Conservation (phyloP, 805 yeast species). For the Candida silvicultrix region DNA sequence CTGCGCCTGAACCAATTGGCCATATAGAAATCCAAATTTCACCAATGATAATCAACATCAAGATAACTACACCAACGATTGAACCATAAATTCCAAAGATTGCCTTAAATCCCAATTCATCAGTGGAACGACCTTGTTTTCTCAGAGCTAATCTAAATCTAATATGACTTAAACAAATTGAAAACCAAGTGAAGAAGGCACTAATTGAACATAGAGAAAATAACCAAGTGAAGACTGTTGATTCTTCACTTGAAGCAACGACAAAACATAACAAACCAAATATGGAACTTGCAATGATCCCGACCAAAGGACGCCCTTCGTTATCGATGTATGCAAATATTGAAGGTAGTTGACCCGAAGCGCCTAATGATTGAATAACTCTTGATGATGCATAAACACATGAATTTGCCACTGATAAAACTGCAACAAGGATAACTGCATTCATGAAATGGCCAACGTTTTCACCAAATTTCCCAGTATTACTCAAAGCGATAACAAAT, state of each 20-base stretch:
- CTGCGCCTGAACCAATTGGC: constrained; percentile 41
- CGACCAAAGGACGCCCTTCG: constrained; percentile 62
- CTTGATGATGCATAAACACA: constrained; percentile 66
- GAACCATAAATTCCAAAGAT: constrained; percentile 69
- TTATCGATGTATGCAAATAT: constrained; percentile 57
- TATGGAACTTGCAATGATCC: constrained; percentile 40
- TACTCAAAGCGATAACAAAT: constrained; percentile 63
- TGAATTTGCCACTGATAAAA: constrained; percentile 68
- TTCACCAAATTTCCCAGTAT: constrained; percentile 54
- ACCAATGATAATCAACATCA: constrained; percentile 55
- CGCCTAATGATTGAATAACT: constrained; percentile 57
- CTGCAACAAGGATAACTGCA: constrained; percentile 61
- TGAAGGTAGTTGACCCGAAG: constrained; percentile 56
- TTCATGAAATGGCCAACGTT: constrained; percentile 61
- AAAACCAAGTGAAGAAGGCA: constrained; percentile 57
- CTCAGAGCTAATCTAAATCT: constrained; percentile 58
- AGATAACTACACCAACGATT: constrained; percentile 48
- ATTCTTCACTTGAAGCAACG: constrained; percentile 45
- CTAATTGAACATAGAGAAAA: constrained; percentile 56
- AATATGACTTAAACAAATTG: constrained; percentile 53
- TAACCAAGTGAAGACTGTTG: constrained; percentile 58
- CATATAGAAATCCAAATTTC: constrained; percentile 79
- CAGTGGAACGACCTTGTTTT: constrained; percentile 59
- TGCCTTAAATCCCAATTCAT: constrained; percentile 61
- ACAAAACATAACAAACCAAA: constrained; percentile 57